These are phyloP conservation scores for Cymbopogon citratus DNA, from an alignment of 176 grass and related monocot species.

Conservation along the genomic window DNA sequence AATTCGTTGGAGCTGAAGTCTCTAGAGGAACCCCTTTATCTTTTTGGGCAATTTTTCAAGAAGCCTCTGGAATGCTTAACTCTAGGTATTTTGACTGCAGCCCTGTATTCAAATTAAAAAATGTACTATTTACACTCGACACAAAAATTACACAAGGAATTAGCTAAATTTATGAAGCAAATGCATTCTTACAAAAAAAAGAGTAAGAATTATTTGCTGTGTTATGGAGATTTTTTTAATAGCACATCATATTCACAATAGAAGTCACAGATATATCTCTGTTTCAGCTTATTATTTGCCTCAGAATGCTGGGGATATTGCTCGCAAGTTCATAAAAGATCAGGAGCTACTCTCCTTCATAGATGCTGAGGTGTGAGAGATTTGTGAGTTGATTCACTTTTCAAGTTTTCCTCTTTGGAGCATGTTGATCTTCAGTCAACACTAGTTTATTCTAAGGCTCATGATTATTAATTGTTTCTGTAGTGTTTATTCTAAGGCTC, in stretches of 20 bases:
- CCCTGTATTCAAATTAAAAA: not conserved
- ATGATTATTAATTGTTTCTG: conserved; percentile 21
- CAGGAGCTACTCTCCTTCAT: conserved; percentile 90
- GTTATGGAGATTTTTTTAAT: not conserved
- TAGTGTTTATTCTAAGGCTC: conserved; percentile 65
- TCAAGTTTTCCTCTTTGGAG: not conserved
- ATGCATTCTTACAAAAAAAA: not conserved
- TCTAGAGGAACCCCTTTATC: conserved; percentile 85
- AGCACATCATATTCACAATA: not conserved
- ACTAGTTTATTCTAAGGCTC: conserved; percentile 6
- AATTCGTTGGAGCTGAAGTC: conserved; percentile 94
- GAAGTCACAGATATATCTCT: conserved; percentile 2
- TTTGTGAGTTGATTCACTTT: conserved; percentile 51
- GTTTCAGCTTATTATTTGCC: conserved; percentile 88
- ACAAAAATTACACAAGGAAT: not conserved
- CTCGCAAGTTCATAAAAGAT: conserved; percentile 96
- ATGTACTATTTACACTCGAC: not conserved
- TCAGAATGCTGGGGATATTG: conserved; percentile 90
- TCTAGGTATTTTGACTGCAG: conserved; percentile 47
- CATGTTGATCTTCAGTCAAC: not conserved
- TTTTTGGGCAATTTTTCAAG: conserved; percentile 90
- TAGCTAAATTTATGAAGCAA: not conserved
- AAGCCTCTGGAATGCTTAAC: conserved; percentile 94
- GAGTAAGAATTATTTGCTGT: not conserved
- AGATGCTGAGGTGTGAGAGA: conserved; percentile 87